Conservation (phyloP, 2,329 filamentous ascomycete genomes). For the Elsinoe ampelina region DNA sequence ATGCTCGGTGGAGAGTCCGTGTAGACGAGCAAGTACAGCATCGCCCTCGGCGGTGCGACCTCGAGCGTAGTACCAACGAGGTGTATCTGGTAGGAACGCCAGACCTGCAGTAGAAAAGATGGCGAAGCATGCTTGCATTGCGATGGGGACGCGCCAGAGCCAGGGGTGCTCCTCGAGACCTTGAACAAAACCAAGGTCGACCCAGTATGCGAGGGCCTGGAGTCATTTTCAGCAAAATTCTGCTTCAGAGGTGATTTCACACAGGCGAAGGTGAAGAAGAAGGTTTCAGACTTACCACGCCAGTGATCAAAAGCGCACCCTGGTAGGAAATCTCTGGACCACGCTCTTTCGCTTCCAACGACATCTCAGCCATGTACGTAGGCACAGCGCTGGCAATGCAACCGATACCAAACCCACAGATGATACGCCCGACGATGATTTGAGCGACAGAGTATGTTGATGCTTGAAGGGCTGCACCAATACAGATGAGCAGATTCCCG, state of each 20-base stretch:
- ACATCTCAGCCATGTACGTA: slow-evolving; percentile 28
- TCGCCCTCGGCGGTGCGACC: slow-evolving; percentile 16
- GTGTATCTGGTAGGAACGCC: slow-evolving; percentile 25
- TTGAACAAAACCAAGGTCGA: slow-evolving; percentile 21
- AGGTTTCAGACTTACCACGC: slow-evolving; percentile 14
- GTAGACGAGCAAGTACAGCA: slow-evolving; percentile 17
- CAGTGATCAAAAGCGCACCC: slow-evolving; percentile 21
- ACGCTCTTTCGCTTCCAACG: slow-evolving; percentile 20
- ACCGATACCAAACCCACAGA: slow-evolving; percentile 22
- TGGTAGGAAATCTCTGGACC: slow-evolving; percentile 24
- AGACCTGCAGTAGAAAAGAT: slow-evolving; percentile 23
- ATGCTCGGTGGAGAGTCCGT: slow-evolving; percentile 17
- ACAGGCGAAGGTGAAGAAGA: too few relatives aligned
- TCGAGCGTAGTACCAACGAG: slow-evolving; percentile 27
- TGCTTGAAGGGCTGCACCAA: slow-evolving; percentile 25
- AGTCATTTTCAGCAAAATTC: background rate
- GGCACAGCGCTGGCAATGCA: slow-evolving; percentile 25
- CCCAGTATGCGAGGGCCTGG: slow-evolving; percentile 24
- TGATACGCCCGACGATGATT: slow-evolving; percentile 24
- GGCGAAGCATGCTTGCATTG: slow-evolving; percentile 26
- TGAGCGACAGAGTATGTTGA: slow-evolving; percentile 24
- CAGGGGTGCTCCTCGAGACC: slow-evolving; percentile 21
- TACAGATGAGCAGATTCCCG: slow-evolving; percentile 23
- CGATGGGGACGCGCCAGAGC: slow-evolving; percentile 28
- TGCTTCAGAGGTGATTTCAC: too few relatives aligned